Conservation (phyloP, 345 rosid genomes). For the Excoecaria agallocha region DNA sequence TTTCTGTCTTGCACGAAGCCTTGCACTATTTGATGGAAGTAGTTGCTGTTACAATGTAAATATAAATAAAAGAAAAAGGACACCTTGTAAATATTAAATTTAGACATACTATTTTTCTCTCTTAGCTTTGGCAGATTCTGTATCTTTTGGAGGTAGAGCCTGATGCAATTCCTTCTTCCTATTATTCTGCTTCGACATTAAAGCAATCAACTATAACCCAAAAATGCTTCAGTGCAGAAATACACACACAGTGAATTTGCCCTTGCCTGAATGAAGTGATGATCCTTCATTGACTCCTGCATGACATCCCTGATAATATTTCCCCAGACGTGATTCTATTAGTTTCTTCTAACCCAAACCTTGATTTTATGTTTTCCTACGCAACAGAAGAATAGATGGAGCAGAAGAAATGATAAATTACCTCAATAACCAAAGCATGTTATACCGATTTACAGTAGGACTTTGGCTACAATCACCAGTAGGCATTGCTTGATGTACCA, state of each 20-base stretch:
- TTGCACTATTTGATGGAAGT: conserved; percentile 8
- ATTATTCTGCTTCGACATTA: conserved; percentile 12
- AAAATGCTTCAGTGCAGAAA: background rate
- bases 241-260: background rate
- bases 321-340: background rate
- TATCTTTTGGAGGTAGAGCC: background rate
- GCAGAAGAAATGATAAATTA: background rate
- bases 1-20: conserved; percentile 16
- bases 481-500: background rate
- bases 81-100: background rate
- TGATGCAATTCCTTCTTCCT: background rate
- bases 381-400: background rate
- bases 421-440: conserved; percentile 19
- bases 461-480: background rate
- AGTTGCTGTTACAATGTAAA: background rate
- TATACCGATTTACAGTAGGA: background rate
- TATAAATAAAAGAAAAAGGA: background rate
- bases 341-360: background rate
- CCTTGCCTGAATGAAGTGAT: conserved; percentile 16
- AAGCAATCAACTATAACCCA: background rate
- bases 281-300: conserved; percentile 3
- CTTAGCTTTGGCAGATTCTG: background rate
- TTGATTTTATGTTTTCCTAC: background rate
- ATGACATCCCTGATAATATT: conserved; percentile 6
- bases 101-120: conserved; percentile 14